phyloP scores from a whole-genome alignment of 768 basidiomycete genomes.

The Macrolepiota dolichaula region DNA sequence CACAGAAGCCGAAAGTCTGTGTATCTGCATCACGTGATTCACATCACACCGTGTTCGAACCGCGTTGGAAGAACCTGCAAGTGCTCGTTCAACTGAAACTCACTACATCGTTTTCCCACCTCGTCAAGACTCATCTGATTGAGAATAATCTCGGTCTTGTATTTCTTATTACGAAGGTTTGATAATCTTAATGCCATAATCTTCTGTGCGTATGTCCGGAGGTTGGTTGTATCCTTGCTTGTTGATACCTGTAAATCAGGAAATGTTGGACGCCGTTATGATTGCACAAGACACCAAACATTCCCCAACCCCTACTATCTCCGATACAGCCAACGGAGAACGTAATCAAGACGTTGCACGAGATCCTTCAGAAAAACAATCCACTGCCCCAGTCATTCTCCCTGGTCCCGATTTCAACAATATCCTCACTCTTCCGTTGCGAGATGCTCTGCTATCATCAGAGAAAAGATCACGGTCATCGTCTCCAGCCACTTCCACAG shows the following conservation, averaged over 20 bases:
- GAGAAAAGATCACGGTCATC: slow-evolving; percentile 22
- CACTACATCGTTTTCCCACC: background rate
- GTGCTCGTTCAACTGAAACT: background rate
- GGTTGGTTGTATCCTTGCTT: background rate
- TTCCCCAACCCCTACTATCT: slow-evolving; percentile 21
- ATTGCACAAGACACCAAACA: slow-evolving; percentile 7
- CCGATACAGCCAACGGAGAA: slow-evolving; percentile 37
- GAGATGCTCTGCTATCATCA: background rate
- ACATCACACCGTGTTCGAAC: background rate
- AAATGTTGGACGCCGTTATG: slow-evolving; percentile 11
- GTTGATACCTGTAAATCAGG: slow-evolving; percentile 13
- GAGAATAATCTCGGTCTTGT: background rate
- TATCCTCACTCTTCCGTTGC: slow-evolving; percentile 21
- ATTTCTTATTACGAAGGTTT: background rate
- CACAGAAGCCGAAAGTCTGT: background rate
- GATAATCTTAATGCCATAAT: background rate
- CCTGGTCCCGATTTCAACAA: slow-evolving; percentile 12
- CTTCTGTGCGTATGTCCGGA: background rate
- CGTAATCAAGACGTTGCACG: slow-evolving; percentile 40
- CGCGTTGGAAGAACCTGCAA: background rate
- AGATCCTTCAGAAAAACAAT: slow-evolving; percentile 49
- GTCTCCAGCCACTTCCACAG: slow-evolving; percentile 17
- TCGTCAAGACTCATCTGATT: background rate
- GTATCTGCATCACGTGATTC: background rate
- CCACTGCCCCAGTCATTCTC: slow-evolving; percentile 28